Percentiles rank a stretch among this genome's conserved stretches.
Conservation (phyloP, 352 stramenopile species). For the Phytophthora agathidicida region DNA sequence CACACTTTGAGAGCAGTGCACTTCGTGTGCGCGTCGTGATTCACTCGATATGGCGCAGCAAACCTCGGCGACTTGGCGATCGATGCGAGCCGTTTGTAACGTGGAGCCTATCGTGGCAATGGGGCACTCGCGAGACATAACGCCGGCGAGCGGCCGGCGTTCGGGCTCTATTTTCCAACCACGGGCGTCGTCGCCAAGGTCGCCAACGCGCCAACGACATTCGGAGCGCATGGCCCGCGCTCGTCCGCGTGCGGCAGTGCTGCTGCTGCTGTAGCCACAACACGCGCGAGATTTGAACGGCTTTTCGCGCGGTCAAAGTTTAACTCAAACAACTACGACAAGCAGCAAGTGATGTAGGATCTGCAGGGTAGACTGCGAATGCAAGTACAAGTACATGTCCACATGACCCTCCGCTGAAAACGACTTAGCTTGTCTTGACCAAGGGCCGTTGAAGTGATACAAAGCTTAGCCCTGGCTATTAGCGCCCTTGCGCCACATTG, state of each 20-base stretch:
- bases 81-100: constrained; percentile 31
- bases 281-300: constrained; percentile 10
- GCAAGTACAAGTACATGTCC: too few relatives aligned
- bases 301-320: not conserved
- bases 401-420: too few relatives aligned
- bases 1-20: not conserved
- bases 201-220: constrained; percentile 11
- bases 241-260: constrained; percentile 18
- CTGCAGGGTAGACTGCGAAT: too few relatives aligned
- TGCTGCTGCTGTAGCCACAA: not conserved
- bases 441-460: constrained; percentile 21
- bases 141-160: constrained; percentile 3
- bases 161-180: constrained; percentile 18
- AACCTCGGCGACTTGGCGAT: constrained; percentile 24
- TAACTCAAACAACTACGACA: too few relatives aligned
- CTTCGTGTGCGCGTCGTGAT: not conserved
- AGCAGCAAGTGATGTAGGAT: too few relatives aligned
- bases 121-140: constrained; percentile 33
- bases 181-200: constrained; percentile 6
- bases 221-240: constrained; percentile 17
- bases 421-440: not conserved
- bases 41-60: constrained; percentile 5
- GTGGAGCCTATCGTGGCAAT: constrained; percentile 35
- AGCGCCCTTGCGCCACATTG: constrained; percentile 26
- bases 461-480: constrained; percentile 16